Base-by-base conservation (phyloP, 306 rosid genomes). In the Lathyrus oleraceus region DNA sequence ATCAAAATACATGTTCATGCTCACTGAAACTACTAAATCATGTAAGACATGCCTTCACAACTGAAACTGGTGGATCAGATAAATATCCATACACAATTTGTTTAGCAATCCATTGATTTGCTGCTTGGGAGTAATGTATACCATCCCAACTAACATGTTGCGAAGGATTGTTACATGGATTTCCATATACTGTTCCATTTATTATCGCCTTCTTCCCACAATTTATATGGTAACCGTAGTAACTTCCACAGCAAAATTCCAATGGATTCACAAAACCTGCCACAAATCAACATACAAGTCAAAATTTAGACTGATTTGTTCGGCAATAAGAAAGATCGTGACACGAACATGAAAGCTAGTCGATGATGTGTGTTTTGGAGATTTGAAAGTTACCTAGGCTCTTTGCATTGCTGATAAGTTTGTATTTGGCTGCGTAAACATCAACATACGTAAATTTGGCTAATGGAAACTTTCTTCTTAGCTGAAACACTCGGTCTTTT, bases 161-260 rank as follows among this genome's bases (percentile, higher is more conserved):
- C 59, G 85, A 73, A 75, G 98, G 94, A 75, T 88, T 79, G 13
- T 75, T 63, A 74, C 98, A 93, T 76, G 90, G 85, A 69, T 79
- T 85, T 0, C 96, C 96, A 80, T 88, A 88, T 25, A 85, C 84
- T 1, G 88, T 88, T 78, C 97, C 96, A 70, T 90, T 93, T 63
- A 85, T 80, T 28, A 68, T 68, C 2, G 75, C 89, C 54, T 61
- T 85, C 67, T 83, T 79, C 76, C 97, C 96, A 77, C 96, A 93
- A 17, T 84, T 61, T 21, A 87, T 71, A 51, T 82, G 90, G 79
- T 79, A 82, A 4, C 88, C 96, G 30, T 85, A 71, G 79, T 60
- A 86, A 78, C 88, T 90, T n/a, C 98, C 98, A 70, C 98, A 93
- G 70, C 96, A 93, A 61, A 93, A 87, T 38, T 78, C 86, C 65